phyloP scores from a whole-genome alignment of 2,329 filamentous ascomycete genomes.

The Metarhizium guizhouense region DNA sequence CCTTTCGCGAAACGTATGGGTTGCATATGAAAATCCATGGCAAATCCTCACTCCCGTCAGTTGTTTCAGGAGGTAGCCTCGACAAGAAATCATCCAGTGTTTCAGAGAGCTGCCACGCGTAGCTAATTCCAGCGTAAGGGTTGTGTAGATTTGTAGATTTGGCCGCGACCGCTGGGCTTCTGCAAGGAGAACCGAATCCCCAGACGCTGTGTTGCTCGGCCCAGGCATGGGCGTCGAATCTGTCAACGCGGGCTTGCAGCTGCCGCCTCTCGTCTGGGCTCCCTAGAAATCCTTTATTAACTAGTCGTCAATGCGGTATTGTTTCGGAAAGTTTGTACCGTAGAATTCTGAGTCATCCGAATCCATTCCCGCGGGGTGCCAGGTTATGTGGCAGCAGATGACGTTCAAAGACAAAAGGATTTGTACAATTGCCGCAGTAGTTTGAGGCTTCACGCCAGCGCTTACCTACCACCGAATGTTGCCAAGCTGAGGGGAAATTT shows the following conservation, averaged over 20 bases:
- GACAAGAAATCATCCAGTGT: constrained; percentile 55
- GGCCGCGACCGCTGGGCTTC: neutral
- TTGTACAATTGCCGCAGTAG: neutral
- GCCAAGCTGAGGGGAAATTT: neutral
- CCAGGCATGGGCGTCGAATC: constrained; percentile 43
- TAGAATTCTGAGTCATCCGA: constrained; percentile 49
- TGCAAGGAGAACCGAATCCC: constrained; percentile 3
- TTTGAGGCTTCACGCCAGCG: neutral
- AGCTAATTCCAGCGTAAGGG: constrained; percentile 42
- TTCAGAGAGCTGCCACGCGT: constrained; percentile 57
- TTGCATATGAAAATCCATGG: constrained; percentile 71
- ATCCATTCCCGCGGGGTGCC: constrained; percentile 21
- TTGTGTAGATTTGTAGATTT: constrained; percentile 41
- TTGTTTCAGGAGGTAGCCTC: constrained; percentile 60
- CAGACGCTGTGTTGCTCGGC: constrained; percentile 4
- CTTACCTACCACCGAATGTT: neutral
- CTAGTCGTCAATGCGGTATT: neutral
- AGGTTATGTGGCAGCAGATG: neutral
- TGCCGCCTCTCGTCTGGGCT: constrained; percentile 37
- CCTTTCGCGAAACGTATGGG: constrained; percentile 38
- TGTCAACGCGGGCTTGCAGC: constrained; percentile 40
- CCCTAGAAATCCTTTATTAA: constrained; percentile 31
- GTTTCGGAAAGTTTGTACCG: constrained; percentile 26
- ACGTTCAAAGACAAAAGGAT: neutral
- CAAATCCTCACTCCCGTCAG: constrained; percentile 31